Conservation (phyloP, 2,329 filamentous ascomycete species). For the Curvularia lunata region DNA sequence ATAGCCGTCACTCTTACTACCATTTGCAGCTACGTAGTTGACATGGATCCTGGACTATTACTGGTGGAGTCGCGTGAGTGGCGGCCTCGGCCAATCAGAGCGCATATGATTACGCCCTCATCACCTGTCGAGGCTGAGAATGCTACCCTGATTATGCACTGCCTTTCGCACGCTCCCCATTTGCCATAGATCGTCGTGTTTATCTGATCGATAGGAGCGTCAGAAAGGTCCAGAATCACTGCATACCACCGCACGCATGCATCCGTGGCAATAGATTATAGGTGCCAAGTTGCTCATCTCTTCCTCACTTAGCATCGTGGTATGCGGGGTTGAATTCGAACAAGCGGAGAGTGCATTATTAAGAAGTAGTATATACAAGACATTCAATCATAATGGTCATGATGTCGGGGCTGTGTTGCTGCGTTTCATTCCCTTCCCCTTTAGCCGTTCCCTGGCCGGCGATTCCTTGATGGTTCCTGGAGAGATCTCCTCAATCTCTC, state of each 20-base stretch:
- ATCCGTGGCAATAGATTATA: background rate
- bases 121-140: conserved; percentile 20
- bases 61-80: conserved; percentile 30
- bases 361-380: conserved; percentile 15
- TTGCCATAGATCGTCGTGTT: conserved; percentile 23
- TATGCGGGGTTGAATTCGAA: background rate
- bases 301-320: background rate
- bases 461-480: conserved; percentile 12
- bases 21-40: conserved; percentile 20
- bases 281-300: background rate
- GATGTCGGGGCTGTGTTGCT: conserved; percentile 9
- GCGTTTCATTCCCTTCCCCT: conserved; percentile 20
- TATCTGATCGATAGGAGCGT: conserved; percentile 19
- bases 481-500: conserved; percentile 12
- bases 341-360: conserved; percentile 19
- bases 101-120: conserved; percentile 37
- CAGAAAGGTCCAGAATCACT: background rate
- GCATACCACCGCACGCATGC: background rate
- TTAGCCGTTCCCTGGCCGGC: conserved; percentile 13
- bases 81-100: conserved; percentile 35
- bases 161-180: conserved; percentile 25
- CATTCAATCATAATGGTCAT: conserved; percentile 8
- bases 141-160: conserved; percentile 35
- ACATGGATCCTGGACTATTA: conserved; percentile 25
- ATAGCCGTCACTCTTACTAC: conserved; percentile 22